Percentiles rank a stretch among this genome's conserved stretches.
Conservation (phyloP, 2,329 filamentous ascomycete species). For the Cytospora paraplurivora region DNA sequence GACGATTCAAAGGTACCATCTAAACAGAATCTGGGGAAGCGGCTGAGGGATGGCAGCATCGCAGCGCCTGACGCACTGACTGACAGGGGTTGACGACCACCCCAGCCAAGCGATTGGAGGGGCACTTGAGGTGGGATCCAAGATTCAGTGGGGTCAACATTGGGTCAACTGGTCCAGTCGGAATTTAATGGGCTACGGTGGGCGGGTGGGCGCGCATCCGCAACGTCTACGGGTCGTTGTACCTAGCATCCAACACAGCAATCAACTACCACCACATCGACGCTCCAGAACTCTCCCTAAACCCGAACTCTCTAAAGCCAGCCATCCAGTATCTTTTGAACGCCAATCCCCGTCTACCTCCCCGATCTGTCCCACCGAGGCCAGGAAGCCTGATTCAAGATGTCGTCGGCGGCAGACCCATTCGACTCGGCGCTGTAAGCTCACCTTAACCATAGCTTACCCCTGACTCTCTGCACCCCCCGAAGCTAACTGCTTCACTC, state of each 20-base stretch:
- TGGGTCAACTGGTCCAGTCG: too few species aligned
- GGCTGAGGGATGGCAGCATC: conserved; percentile 19
- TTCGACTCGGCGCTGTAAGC: conserved; percentile 77
- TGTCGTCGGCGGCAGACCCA: conserved; percentile 62
- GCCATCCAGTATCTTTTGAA: conserved; percentile 2
- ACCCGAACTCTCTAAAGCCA: not conserved
- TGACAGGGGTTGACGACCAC: conserved; percentile 18
- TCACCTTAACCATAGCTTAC: conserved; percentile 20
- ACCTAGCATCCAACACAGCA: conserved; percentile 22
- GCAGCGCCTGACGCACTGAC: conserved; percentile 15
- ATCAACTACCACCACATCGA: conserved; percentile 14
- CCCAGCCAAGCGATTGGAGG: conserved; percentile 27
- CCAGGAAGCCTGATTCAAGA: conserved; percentile 32
- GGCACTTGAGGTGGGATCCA: conserved; percentile 28
- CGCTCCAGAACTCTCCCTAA: not conserved
- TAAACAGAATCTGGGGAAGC: conserved; percentile 23
- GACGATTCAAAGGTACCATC: conserved; percentile 7
- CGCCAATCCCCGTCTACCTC: not conserved
- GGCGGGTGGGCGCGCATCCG: not conserved
- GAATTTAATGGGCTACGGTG: too few species aligned
- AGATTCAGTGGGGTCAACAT: too few species aligned
- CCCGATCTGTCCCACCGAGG: not conserved
- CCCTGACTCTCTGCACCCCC: conserved; percentile 7
- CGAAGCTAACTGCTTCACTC: conserved; percentile 14
- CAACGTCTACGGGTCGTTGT: conserved; percentile 25